phyloP scores from a whole-genome alignment of 139 green algal species.

The Coelastrella sp. region DNA sequence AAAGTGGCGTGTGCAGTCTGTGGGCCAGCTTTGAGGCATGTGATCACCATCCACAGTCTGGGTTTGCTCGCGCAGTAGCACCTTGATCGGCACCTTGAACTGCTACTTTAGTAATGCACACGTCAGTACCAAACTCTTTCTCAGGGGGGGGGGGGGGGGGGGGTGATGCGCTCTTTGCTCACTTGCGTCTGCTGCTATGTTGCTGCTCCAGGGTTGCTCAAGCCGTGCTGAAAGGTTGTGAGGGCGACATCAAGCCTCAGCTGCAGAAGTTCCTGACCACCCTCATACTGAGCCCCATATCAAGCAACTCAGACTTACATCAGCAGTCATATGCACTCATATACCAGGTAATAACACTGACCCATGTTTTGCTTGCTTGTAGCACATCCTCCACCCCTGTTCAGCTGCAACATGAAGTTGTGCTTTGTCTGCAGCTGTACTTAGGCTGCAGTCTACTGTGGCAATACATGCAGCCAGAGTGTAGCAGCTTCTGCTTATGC shows the following conservation, averaged over 20 bases:
- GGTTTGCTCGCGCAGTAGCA: no score
- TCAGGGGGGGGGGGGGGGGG: no score
- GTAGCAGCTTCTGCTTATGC: background rate
- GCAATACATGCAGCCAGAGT: background rate
- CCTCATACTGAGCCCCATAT: slow-evolving; percentile 59
- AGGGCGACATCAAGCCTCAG: slow-evolving; percentile 63
- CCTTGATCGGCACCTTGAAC: no score
- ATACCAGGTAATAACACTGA: slow-evolving; percentile 56
- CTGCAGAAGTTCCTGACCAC: slow-evolving; percentile 70
- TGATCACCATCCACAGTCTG: no score
- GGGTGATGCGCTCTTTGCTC: no score
- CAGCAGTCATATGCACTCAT: slow-evolving; percentile 54
- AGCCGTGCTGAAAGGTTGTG: slow-evolving; percentile 64
- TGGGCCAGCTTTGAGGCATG: no score
- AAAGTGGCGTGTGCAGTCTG: background rate
- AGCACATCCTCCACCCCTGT: no score
- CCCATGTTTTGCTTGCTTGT: no score
- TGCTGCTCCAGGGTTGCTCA: slow-evolving; percentile 49
- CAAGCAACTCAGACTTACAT: slow-evolving; percentile 58
- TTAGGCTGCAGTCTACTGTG: background rate
- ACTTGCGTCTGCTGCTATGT: background rate
- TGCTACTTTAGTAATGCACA: no score
- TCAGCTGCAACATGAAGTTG: no score
- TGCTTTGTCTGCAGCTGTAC: background rate
- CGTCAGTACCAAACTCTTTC: no score